Percentiles rank a stretch among this genome's conserved stretches.
Evolutionary conservation across 345 rosid species (phyloP).

Genomic region (Microcos paniculata): DNA sequence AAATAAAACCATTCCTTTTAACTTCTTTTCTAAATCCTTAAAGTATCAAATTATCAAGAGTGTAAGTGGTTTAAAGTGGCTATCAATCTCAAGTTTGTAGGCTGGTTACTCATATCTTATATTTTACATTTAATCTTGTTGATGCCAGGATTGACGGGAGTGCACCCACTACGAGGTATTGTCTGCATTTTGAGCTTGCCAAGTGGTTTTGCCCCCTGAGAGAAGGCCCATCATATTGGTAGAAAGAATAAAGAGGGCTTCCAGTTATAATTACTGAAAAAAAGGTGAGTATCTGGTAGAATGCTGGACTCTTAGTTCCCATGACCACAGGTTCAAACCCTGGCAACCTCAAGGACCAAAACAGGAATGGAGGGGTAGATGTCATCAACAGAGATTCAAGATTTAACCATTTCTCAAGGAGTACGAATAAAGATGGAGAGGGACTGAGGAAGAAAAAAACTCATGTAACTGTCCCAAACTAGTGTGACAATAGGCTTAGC

Average conservation of each 20-base stretch:
- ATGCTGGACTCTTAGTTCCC: too few relatives aligned
- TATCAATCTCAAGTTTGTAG: background rate
- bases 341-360: too few relatives aligned
- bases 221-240: background rate
- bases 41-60: background rate
- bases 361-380: too few relatives aligned
- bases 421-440: background rate
- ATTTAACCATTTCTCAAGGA: background rate
- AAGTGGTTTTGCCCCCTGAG: too few relatives aligned
- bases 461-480: background rate
- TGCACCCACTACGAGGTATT: too few relatives aligned
- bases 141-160: too few relatives aligned
- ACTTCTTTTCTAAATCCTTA: background rate
- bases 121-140: background rate
- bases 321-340: too few relatives aligned
- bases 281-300: too few relatives aligned
- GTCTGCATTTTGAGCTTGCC: too few relatives aligned
- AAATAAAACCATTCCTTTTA: background rate
- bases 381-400: background rate
- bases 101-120: background rate
- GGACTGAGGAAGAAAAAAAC: background rate
- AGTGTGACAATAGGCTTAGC: background rate
- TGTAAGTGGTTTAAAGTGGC: background rate
- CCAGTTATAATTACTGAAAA: too few relatives aligned
- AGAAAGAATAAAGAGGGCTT: conserved; percentile 5